Percentiles rank a stretch among this genome's conserved stretches.
phyloP scores from a whole-genome alignment of 2,329 filamentous ascomycete species.

The Colletotrichum ledebouriae region DNA sequence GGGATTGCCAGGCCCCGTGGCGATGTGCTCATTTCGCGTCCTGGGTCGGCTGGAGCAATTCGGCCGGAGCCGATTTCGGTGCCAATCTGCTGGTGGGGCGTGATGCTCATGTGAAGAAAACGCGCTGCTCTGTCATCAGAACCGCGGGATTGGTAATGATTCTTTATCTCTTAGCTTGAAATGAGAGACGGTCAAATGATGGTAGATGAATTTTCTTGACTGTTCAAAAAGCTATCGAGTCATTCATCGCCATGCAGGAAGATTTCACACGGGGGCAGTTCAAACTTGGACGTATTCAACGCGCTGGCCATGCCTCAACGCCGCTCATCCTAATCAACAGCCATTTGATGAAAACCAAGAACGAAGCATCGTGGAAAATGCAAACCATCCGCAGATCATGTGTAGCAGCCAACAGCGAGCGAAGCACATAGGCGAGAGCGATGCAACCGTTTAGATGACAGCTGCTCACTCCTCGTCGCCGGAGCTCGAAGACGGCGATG shows the following conservation, averaged over 20 bases:
- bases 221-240: too few species aligned
- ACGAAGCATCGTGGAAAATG: not conserved
- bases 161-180: not conserved
- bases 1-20: not conserved
- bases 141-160: conserved; percentile 11
- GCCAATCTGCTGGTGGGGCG: not conserved
- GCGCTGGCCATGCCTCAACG: conserved; percentile 4
- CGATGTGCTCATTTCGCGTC: not conserved
- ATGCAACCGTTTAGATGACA: conserved; percentile 2
- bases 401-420: too few species aligned
- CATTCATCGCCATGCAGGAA: too few species aligned
- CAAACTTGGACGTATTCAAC: too few species aligned
- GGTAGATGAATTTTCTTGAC: too few species aligned
- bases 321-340: conserved; percentile 19
- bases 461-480: conserved; percentile 34
- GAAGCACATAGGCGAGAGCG: not conserved
- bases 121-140: not conserved
- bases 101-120: too few species aligned
- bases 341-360: conserved; percentile 1
- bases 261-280: too few species aligned
- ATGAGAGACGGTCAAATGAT: too few species aligned
- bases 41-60: conserved; percentile 23
- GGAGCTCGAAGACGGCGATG: conserved; percentile 19
- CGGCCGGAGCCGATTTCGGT: conserved; percentile 24
- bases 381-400: not conserved